Evolutionary conservation across 495 filamentous ascomycete genomes (phyloP).

Genomic region (Podospora australis): DNA sequence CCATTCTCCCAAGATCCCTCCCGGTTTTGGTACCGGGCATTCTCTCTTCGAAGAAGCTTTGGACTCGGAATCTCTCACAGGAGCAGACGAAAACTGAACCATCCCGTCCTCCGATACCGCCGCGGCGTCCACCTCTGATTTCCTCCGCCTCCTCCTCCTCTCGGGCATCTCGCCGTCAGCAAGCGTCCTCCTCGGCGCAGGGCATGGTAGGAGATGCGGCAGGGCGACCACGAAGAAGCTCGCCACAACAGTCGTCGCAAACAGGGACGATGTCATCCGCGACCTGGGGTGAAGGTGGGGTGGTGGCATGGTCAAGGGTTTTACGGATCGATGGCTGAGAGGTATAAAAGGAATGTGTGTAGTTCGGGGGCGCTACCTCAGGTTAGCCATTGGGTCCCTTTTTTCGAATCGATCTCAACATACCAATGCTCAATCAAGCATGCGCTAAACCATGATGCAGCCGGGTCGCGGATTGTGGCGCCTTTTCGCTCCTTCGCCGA

Average conservation of each 20-base stretch:
- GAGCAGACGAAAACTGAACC: conserved; percentile 21
- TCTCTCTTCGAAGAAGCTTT: conserved; percentile 38
- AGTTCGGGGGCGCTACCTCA: neutral
- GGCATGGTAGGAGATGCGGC: conserved; percentile 91
- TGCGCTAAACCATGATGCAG: neutral
- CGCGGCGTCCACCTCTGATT: conserved; percentile 8
- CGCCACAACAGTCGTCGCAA: conserved; percentile 86
- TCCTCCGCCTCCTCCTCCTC: conserved; percentile 44
- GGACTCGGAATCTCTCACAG: conserved; percentile 9
- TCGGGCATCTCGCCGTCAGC: conserved; percentile 60
- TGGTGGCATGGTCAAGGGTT: conserved; percentile 59
- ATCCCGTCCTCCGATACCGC: conserved; percentile 28
- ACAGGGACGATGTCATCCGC: conserved; percentile 82
- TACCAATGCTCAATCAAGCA: neutral
- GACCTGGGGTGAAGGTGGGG: conserved; percentile 90
- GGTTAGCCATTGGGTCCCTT: neutral
- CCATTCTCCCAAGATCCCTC: conserved; percentile 64
- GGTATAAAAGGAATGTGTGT: neutral
- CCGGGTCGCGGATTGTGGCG: neutral
- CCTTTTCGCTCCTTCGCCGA: neutral
- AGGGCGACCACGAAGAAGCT: conserved; percentile 87
- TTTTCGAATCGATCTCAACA: neutral
- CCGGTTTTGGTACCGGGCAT: conserved; percentile 82
- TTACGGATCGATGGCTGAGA: no score
- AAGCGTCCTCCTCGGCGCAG: conserved; percentile 66